These are phyloP conservation scores for Oenanthe sinensis DNA, from an alignment of 129 eudicot genomes.

Conservation along the genomic window DNA sequence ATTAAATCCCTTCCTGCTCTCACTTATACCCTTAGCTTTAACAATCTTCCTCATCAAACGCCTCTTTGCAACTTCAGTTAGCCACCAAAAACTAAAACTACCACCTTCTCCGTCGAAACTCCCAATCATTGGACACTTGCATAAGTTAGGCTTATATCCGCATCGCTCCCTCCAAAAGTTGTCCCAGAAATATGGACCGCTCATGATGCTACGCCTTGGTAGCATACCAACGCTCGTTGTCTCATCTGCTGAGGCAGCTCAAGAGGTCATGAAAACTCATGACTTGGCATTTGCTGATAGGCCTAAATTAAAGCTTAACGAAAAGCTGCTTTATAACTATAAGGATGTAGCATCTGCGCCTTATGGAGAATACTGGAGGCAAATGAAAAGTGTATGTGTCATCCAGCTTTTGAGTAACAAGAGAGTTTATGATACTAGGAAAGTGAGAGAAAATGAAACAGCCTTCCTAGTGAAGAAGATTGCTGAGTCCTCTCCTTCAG, in stretches of 20 bases:
- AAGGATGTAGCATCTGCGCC: constrained; percentile 50
- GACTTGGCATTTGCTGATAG: constrained; percentile 50
- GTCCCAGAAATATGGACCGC: constrained; percentile 40
- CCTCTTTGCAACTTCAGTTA: background rate
- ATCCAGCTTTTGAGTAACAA: constrained; percentile 48
- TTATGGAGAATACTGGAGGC: constrained; percentile 75
- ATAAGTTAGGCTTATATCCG: constrained; percentile 40
- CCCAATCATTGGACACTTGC: constrained; percentile 70
- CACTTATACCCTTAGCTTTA: background rate
- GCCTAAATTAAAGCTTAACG: constrained; percentile 24
- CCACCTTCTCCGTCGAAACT: constrained; percentile 74
- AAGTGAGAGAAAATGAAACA: constrained; percentile 42
- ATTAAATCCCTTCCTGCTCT: background rate
- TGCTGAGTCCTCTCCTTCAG: background rate
- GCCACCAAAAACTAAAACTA: constrained; percentile 23
- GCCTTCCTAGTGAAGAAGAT: constrained; percentile 31
- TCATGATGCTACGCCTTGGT: constrained; percentile 57
- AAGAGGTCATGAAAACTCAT: constrained; percentile 57
- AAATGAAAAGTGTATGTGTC: constrained; percentile 45
- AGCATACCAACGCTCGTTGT: constrained; percentile 38
- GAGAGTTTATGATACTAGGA: constrained; percentile 36
- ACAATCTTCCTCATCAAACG: constrained; percentile 23
- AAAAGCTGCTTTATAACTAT: constrained; percentile 29
- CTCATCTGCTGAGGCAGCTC: constrained; percentile 60
- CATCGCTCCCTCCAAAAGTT: constrained; percentile 46